These are phyloP conservation scores for Emergomyces pasteurianus DNA, from an alignment of 2,329 filamentous ascomycete species.

Conservation along the genomic window DNA sequence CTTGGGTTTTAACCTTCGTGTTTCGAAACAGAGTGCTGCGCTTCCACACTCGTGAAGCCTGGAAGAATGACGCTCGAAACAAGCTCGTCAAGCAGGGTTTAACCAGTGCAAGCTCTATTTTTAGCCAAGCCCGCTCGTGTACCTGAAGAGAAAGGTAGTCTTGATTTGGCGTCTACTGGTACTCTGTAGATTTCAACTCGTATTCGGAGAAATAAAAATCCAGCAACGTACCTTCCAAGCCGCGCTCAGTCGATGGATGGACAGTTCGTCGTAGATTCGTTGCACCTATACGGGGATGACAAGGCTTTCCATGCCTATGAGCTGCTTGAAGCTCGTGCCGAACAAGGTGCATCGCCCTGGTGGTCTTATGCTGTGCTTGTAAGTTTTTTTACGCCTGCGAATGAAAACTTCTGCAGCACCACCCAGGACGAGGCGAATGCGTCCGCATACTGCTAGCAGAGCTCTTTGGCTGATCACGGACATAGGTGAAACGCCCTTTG, in stretches of 20 bases:
- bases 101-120: background rate
- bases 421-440: background rate
- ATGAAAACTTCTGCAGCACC: background rate
- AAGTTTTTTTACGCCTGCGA: background rate
- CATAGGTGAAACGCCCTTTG: background rate
- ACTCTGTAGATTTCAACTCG: no score
- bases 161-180: background rate
- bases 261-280: background rate
- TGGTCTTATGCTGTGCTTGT: background rate
- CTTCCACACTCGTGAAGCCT: background rate
- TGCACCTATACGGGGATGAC: background rate
- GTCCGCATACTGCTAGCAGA: background rate
- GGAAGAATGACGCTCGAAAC: background rate
- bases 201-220: background rate
- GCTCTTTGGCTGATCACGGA: background rate
- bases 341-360: background rate
- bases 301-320: background rate
- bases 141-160: background rate
- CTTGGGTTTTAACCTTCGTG: background rate
- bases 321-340: background rate
- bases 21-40: background rate
- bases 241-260: background rate
- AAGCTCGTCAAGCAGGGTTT: background rate
- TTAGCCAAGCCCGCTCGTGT: background rate
- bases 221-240: background rate